Evolutionary conservation across 129 eudicot species (phyloP).

Genomic region (Heracleum sosnowskyi): DNA sequence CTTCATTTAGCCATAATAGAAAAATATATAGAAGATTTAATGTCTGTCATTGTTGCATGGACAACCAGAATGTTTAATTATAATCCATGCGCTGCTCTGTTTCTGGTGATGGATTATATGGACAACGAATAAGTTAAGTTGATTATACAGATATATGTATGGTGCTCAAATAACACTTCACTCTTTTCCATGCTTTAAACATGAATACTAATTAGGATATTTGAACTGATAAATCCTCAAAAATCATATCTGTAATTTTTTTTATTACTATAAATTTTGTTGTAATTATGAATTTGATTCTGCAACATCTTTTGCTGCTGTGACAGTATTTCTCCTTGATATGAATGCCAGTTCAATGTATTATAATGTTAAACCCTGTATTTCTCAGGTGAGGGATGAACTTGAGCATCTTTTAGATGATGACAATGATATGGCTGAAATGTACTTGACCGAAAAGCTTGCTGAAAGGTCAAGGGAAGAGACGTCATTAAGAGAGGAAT

Average conservation of each 20-base stretch:
- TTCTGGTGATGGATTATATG: not conserved
- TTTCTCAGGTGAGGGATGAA: slow-evolving; percentile 51
- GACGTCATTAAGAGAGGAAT: slow-evolving; percentile 11
- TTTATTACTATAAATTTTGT: not conserved
- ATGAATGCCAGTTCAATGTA: not conserved
- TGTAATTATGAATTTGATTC: not conserved
- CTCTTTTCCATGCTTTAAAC: not conserved
- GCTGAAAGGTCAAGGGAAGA: slow-evolving; percentile 20
- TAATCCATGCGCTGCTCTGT: not conserved
- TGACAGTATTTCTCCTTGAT: not conserved
- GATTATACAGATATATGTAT: not conserved
- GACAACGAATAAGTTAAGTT: not conserved
- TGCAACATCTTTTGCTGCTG: not conserved
- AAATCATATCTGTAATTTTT: not conserved
- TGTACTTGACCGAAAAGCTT: slow-evolving; percentile 53
- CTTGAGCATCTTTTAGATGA: slow-evolving; percentile 59
- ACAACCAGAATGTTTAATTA: not conserved
- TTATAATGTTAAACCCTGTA: not conserved
- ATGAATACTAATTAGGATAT: not conserved
- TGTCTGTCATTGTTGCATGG: not conserved
- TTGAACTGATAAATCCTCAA: not conserved
- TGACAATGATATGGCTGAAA: slow-evolving; percentile 62
- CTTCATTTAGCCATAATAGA: not conserved
- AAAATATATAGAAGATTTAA: not conserved
- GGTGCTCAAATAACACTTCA: not conserved